A percentile compares a stretch with the other conserved stretches of the same genome.
phyloP scores from a whole-genome alignment of 306 rosid genomes.

The Acacia acuminata region DNA sequence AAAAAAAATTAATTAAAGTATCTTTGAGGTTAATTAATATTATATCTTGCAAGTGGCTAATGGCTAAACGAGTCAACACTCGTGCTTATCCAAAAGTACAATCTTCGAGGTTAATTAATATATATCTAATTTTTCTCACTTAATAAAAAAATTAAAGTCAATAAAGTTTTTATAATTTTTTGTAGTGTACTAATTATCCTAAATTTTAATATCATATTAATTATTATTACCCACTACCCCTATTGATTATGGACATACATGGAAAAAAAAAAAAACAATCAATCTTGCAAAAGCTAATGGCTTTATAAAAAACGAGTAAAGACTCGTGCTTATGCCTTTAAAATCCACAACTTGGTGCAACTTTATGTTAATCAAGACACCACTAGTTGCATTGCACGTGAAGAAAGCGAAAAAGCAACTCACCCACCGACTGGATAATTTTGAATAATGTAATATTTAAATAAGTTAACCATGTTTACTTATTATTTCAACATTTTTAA shows the following conservation, averaged over 20 bases:
- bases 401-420: neutral
- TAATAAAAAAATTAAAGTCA: too few species aligned
- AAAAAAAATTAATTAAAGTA: neutral
- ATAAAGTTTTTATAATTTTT: too few species aligned
- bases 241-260: too few species aligned
- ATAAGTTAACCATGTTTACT: neutral
- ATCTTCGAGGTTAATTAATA: too few species aligned
- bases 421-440: neutral
- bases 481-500: neutral
- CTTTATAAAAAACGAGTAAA: neutral
- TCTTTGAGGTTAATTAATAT: neutral
- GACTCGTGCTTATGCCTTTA: neutral
- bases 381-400: neutral
- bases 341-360: neutral
- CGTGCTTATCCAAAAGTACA: neutral
- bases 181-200: too few species aligned
- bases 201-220: too few species aligned
- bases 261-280: too few species aligned
- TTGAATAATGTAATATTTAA: neutral
- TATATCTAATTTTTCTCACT: too few species aligned
- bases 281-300: neutral
- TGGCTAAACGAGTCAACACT: neutral
- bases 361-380: neutral
- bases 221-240: too few species aligned
- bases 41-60: neutral